phyloP scores from a whole-genome alignment of 192 early-diverging fungal genomes.

The Dissophora ornata region DNA sequence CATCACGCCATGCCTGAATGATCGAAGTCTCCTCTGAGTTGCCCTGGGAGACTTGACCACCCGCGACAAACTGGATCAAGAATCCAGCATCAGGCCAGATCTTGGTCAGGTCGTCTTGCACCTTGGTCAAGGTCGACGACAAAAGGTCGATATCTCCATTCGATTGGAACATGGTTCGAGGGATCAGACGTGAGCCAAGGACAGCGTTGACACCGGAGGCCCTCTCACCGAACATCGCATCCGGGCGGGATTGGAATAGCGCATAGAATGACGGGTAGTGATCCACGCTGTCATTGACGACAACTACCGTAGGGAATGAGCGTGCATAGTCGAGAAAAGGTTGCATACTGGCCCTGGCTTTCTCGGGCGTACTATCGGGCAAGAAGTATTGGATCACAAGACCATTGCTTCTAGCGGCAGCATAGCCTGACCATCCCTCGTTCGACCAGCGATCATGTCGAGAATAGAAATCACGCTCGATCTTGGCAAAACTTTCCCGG shows the following conservation, averaged over 20 bases:
- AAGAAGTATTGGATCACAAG: constrained; percentile 7
- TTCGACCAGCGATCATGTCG: constrained; percentile 23
- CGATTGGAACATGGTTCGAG: constrained; percentile 40
- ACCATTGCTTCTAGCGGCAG: not conserved
- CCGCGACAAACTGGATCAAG: constrained; percentile 37
- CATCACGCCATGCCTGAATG: constrained; percentile 53
- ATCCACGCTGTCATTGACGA: not conserved
- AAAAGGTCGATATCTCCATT: not conserved
- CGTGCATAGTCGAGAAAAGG: constrained; percentile 6
- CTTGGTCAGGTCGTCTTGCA: constrained; percentile 12
- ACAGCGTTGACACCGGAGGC: constrained; percentile 26
- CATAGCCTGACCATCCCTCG: constrained; percentile 34
- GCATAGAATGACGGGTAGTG: constrained; percentile 16
- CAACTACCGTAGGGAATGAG: constrained; percentile 7
- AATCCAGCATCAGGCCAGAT: not conserved
- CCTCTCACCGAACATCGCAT: not conserved
- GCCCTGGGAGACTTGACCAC: constrained; percentile 32
- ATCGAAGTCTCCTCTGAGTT: constrained; percentile 14
- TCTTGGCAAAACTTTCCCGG: not conserved
- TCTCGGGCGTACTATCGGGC: not conserved
- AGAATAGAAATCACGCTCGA: constrained; percentile 7
- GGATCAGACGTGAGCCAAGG: constrained; percentile 53
- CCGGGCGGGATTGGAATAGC: not conserved
- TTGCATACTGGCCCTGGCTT: not conserved
- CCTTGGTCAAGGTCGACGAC: constrained; percentile 7